Evolutionary conservation across 2,329 filamentous ascomycete species (phyloP).

Genomic region (Hypoxylon sp.): DNA sequence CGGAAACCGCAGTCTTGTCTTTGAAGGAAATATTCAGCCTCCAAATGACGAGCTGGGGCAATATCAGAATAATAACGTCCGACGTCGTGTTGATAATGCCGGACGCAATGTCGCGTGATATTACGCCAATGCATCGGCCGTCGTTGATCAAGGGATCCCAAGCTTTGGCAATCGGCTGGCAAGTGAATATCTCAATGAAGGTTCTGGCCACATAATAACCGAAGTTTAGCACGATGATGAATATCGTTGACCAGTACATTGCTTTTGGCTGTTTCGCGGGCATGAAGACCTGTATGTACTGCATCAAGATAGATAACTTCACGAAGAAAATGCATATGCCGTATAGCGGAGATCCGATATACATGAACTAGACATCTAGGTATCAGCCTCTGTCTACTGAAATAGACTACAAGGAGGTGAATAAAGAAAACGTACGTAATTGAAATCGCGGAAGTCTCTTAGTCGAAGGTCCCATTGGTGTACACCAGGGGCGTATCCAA

Average conservation of each 20-base stretch:
- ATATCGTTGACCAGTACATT: not conserved
- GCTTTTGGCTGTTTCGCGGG: not conserved
- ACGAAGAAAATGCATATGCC: not conserved
- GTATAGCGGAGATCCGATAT: not conserved
- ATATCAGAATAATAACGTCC: not conserved
- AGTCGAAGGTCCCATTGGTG: not conserved
- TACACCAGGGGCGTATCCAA: not conserved
- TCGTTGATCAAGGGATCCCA: not conserved
- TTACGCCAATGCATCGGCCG: not conserved
- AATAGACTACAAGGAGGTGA: not conserved
- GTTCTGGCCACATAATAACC: not conserved
- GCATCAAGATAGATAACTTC: not conserved
- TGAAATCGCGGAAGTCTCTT: not conserved
- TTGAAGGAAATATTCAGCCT: not conserved
- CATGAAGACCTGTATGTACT: conserved; percentile 1
- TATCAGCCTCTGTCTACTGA: not conserved
- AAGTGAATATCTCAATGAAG: not conserved
- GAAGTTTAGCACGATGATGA: not conserved
- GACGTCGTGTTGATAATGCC: conserved; percentile 1
- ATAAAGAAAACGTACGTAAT: not conserved
- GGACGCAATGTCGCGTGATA: not conserved
- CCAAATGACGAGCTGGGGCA: not conserved
- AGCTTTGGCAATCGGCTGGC: not conserved
- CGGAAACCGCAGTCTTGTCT: not conserved
- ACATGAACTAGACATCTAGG: not conserved